Percentiles rank a stretch among this genome's conserved stretches.
phyloP scores from a whole-genome alignment of 176 grass and related monocot species.

The Zea luxurians region DNA sequence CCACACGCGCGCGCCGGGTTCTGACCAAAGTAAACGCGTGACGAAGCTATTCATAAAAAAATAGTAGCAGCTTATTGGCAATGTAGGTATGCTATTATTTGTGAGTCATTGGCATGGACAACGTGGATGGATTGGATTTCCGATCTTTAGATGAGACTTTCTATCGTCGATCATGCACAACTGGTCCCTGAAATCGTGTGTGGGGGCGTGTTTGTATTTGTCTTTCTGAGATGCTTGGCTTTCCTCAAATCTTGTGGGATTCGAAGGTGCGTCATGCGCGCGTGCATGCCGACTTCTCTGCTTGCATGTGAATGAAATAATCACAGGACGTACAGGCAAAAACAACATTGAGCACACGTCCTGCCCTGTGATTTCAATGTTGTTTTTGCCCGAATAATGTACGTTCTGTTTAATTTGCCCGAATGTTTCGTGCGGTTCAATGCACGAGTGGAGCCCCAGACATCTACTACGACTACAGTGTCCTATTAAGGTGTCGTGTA shows the following conservation, averaged over 20 bases:
- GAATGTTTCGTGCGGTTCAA: too few relatives aligned
- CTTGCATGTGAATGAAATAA: neutral
- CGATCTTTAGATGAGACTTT: neutral
- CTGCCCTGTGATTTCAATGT: too few relatives aligned
- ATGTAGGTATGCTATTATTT: neutral
- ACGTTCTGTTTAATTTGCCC: too few relatives aligned
- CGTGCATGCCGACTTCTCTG: neutral
- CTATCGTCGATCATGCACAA: neutral
- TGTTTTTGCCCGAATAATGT: too few relatives aligned
- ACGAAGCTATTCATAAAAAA: neutral
- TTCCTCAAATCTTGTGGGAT: neutral
- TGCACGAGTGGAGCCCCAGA: too few relatives aligned
- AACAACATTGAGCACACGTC: neutral
- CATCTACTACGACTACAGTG: too few relatives aligned
- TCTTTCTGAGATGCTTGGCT: neutral
- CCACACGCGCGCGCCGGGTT: neutral
- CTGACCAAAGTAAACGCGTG: slow-evolving; percentile 5
- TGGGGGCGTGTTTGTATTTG: neutral
- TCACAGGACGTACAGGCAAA: neutral
- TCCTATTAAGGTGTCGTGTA: fast-evolving
- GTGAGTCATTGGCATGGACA: slow-evolving; percentile 12
- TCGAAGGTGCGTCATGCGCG: neutral
- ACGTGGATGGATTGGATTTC: slow-evolving; percentile 1
- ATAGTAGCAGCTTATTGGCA: neutral
- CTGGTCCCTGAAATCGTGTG: neutral